Base-by-base conservation (phyloP, 2,329 filamentous ascomycete genomes). In the Cladosporium sp. region DNA sequence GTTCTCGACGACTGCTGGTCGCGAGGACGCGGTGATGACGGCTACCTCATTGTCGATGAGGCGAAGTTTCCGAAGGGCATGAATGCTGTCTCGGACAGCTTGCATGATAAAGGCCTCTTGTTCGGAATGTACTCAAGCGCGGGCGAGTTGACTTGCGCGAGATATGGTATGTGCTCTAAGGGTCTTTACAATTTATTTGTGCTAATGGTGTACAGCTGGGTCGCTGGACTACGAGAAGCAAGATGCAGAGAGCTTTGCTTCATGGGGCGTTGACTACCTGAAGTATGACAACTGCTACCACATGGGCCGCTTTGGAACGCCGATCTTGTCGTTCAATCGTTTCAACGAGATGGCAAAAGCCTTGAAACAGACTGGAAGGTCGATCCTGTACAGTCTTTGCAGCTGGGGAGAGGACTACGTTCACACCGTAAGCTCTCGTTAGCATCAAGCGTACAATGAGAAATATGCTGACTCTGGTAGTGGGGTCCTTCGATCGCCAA, bases 261-360 rank as follows among this genome's bases (percentile, higher is more conserved):
- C 62, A 13, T 78, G 76, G 73, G 76, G 72, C 1, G 72, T 78
- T 27, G 72, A 71, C 52, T 78, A 77, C 55, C 59, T 77, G 18
- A 77, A 79, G 59, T 9, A 58, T 39, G 77, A 80, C 62, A 80
- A 80, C 58, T 80, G 78, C 65, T 78, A 71, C 60, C 78, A 79
- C 54, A 67, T 74, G 53, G 77, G 77, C 7, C 71, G 76, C 49
- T 72, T 70, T 15, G 74, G 76, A 11, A 75, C 68, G 2, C 67
- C 72, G 0, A 65, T 72, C 51, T 59, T 75, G 30, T 72, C 71
- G 3, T 74, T 69, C 53, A 67, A 72, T 42, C 69, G 73, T 19
- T 78, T 77, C 60, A 69, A 73, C 22, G 65, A 64, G 25, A 77
- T 76, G 69, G 70, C 70, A 13, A 60, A 72, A n/a, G 72, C 76